Base-by-base conservation (phyloP, 371 early-diverging fungal genomes). In the Mucor racemosus region DNA sequence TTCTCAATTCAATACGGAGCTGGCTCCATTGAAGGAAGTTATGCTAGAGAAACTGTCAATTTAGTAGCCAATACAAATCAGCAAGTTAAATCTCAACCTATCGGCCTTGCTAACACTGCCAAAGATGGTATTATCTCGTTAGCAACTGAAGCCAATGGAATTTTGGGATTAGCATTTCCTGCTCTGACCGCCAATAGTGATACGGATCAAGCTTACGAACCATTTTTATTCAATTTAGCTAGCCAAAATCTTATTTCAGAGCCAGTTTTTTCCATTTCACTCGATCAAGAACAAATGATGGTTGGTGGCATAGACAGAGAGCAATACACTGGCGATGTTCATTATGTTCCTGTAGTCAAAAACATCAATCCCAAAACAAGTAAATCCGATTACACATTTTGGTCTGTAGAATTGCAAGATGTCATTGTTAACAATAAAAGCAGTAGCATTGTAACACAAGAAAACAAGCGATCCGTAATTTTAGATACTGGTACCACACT, bases 271-370 rank as follows among this genome's bases (percentile, higher is more conserved):
- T 64, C 67, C 11, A 69, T 68, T n/a, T 62, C 62, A 7, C 58
- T 68, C 17, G 53, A 62, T 58, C n/a, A 39, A 62, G 38, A 87
- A 19, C 80, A 86, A 60, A 77, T 87, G 61, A 84, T 80, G n/a
- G 77, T 90, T 72, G 87, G 86, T 10, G 88, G 84, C 1, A 72
- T 78, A n/a, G 84, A 90, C 65, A 50, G 62, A 7, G 62, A 76
- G 57, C 82, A 81, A 64, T 86, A 77, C 68, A 62, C 66, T 1
- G 88, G 88, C 19, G 67, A 74, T 7, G 53, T 88, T 55, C 67
- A 71, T 10, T 87, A 86, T 40, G 38, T 80, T 11, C 74, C 77
- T 4, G 80, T 80, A 0, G 72, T 68, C n/a, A 57, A 65, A 9
- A 58, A 58, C 11, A 31, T 15, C 1, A 65, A 65, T 15, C 17